These are phyloP conservation scores for Erythrobasidium hasegawianum DNA, from an alignment of 1,284 basidiomycete species.

Conservation along the genomic window DNA sequence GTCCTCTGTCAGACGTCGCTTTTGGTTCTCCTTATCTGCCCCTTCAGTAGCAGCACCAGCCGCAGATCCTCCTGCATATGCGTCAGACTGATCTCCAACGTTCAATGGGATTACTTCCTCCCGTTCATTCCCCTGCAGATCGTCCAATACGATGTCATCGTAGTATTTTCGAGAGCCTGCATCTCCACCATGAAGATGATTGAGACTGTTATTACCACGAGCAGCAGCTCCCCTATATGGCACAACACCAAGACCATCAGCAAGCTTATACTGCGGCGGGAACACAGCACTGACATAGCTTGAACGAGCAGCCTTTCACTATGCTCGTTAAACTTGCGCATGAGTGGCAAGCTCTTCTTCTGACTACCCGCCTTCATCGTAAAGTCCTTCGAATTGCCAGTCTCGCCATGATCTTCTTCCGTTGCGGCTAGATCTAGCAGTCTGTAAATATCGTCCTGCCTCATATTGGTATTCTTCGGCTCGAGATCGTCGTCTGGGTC, in stretches of 20 bases:
- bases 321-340: conserved; percentile 96
- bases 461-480: conserved; percentile 61
- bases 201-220: conserved; percentile 5
- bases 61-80: conserved; percentile 8
- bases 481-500: conserved; percentile 89
- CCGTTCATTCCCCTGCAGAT: conserved; percentile 66
- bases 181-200: conserved; percentile 28
- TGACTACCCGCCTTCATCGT: conserved; percentile 96
- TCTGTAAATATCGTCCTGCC: conserved; percentile 62
- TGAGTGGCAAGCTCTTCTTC: conserved; percentile 79
- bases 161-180: conserved; percentile 52
- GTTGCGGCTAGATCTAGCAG: conserved; percentile 85
- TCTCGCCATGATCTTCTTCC: conserved; percentile 84
- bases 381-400: conserved; percentile 78
- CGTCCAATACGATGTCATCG: conserved; percentile 76
- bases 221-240: conserved; percentile 9
- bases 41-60: background rate
- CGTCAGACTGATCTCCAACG: conserved; percentile 55
- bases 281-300: conserved; percentile 47
- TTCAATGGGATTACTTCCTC: conserved; percentile 71
- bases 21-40: conserved; percentile 21
- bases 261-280: too few relatives aligned
- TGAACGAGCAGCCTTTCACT: conserved; percentile 76
- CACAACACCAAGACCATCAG: too few relatives aligned
- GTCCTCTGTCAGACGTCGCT: conserved; percentile 27